Percentiles rank a stretch among this genome's conserved stretches.
Conservation (phyloP, 2,329 filamentous ascomycete species). For the Colletotrichum cordylinicola region DNA sequence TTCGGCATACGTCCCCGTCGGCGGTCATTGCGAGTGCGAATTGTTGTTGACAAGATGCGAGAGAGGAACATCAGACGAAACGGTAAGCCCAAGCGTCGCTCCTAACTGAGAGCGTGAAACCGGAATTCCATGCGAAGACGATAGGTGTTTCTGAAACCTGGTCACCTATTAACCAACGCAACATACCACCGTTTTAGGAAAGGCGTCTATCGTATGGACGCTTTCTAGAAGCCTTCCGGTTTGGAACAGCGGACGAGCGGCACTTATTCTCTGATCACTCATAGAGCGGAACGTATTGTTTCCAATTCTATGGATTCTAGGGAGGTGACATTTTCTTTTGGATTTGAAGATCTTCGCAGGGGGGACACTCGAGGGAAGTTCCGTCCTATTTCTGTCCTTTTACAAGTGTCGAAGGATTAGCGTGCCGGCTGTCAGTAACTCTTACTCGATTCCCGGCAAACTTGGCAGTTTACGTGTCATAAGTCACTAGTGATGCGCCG, state of each 20-base stretch:
- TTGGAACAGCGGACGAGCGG: background rate
- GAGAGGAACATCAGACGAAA: constrained; percentile 12
- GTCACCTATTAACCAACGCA: background rate
- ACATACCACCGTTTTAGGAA: background rate
- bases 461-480: background rate
- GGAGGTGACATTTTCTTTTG: background rate
- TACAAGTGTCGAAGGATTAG: background rate
- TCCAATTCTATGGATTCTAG: background rate
- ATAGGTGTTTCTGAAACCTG: constrained; percentile 15
- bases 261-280: background rate
- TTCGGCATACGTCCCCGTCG: background rate
- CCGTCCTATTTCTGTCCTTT: background rate
- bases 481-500: background rate
- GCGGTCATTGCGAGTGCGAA: constrained; percentile 12
- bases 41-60: background rate
- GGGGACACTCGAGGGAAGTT: background rate
- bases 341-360: background rate
- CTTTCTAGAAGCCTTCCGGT: constrained; percentile 6
- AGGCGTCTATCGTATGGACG: background rate
- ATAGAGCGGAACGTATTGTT: background rate
- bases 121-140: constrained; percentile 22
- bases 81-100: constrained; percentile 2
- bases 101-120: constrained; percentile 8
- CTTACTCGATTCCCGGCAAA: background rate
- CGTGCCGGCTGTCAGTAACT: background rate